Evolutionary conservation across 139 green algal genomes (phyloP), one percentile per base, ranked within the genome.

Genomic region (Closterium sp.): DNA sequence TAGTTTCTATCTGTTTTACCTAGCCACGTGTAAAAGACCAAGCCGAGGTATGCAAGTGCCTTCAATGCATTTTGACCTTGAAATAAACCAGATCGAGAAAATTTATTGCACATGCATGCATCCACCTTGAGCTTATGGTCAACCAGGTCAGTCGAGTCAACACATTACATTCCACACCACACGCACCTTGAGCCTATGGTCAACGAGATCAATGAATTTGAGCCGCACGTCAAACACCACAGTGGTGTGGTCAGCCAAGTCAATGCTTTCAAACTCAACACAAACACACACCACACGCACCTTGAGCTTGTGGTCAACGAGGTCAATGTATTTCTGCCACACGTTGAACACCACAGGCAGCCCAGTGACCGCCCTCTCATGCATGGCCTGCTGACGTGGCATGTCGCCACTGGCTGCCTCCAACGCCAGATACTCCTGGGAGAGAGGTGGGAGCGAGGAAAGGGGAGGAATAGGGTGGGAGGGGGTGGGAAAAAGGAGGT

Each of bases 271-370:
- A 86, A 9, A 3, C 27, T 9, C 27, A 28, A 28, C 7, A 28
- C 87, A 93, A 62, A 24, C 22, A 27, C 28, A 5, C 3, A 31
- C 34, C 10, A 86, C n/a, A 19, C 79, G 27, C 27, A 86, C 91
- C 86, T 93, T 94, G 30, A 95, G 86, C 27, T 86, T 31, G 1
- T 21, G 62, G 32, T 94, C 90, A 17, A 95, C 30, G 38, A 90
- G 95, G n/a, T 79, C n/a, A 17, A 31, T 92, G 88, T 95, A 95
- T 5, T 34, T 42, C 1, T 86, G n/a, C 94, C 94, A 95, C 38
- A 95, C n/a, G 9, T 94, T 86, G 10, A 31, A 31, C 13, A 85
- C 88, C n/a, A 96, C 70, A n/a, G 94, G 93, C 27, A 95, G 95
- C 0, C 4, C 22, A 30, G 89, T 86, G 17, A 96, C 90, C 27